Evolutionary conservation across 1,284 basidiomycete genomes (phyloP).

Genomic region (Tilletia horrida): DNA sequence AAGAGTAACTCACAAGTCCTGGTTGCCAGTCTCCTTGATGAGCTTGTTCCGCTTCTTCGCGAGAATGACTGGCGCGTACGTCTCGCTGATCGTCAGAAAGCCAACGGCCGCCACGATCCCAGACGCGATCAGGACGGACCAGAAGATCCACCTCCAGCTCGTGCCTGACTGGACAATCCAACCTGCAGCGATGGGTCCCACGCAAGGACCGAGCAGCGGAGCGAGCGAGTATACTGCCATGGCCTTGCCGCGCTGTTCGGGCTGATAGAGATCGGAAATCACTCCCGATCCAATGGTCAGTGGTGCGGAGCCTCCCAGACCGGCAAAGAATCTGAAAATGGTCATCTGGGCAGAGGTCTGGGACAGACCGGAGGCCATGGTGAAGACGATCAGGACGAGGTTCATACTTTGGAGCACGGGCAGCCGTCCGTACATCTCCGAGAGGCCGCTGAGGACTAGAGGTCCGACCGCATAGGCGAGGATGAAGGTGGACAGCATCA

Average conservation of each 20-base stretch:
- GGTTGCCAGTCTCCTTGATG: constrained; percentile 56
- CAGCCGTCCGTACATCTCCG: constrained; percentile 60
- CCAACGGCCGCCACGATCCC: constrained; percentile 34
- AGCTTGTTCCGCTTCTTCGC: constrained; percentile 56
- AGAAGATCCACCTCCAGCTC: constrained; percentile 59
- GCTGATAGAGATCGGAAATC: constrained; percentile 67
- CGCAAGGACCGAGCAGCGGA: constrained; percentile 38
- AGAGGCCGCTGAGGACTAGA: constrained; percentile 57
- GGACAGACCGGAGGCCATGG: constrained; percentile 23
- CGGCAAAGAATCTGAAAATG: constrained; percentile 42
- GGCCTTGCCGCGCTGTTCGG: constrained; percentile 58
- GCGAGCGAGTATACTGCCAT: constrained; percentile 62
- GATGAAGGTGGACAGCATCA: constrained; percentile 46
- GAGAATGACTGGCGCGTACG: constrained; percentile 53
- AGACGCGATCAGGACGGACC: constrained; percentile 26
- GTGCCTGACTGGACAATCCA: constrained; percentile 64
- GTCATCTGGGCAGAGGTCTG: constrained; percentile 23
- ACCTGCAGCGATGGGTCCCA: constrained; percentile 57
- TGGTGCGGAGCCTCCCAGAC: constrained; percentile 51
- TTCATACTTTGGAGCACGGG: constrained; percentile 41
- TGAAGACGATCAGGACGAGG: constrained; percentile 39
- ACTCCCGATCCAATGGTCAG: constrained; percentile 61
- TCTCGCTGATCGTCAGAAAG: constrained; percentile 46
- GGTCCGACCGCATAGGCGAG: constrained; percentile 45
- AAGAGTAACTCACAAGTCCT: constrained; percentile 19